phyloP scores from a whole-genome alignment of 148 eudicot genomes.

The Spergularia marina region DNA sequence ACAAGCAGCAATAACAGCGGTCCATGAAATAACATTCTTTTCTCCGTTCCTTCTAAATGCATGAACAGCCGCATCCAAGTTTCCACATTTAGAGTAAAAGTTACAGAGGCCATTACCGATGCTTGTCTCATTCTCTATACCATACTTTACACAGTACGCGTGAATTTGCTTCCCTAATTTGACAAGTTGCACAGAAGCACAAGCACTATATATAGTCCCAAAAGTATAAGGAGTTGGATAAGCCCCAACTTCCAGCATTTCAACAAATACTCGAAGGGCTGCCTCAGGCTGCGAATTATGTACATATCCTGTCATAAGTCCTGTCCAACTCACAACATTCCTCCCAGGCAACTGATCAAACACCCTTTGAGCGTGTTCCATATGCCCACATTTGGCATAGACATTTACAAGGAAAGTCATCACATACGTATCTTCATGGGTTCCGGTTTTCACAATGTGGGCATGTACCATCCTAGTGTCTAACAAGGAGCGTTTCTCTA shows the following conservation, averaged over 20 bases:
- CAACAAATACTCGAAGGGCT: constrained; percentile 44
- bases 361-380: constrained; percentile 54
- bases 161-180: constrained; percentile 58
- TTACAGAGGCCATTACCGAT: constrained; percentile 61
- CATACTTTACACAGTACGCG: constrained; percentile 52
- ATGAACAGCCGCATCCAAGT: constrained; percentile 46
- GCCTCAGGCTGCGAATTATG: constrained; percentile 45
- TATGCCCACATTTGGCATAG: constrained; percentile 56
- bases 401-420: constrained; percentile 66
- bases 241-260: constrained; percentile 55
- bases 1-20: constrained; percentile 58
- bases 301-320: constrained; percentile 66
- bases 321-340: constrained; percentile 75
- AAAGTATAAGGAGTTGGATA: constrained; percentile 57
- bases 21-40: constrained; percentile 78
- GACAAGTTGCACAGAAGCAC: constrained; percentile 39
- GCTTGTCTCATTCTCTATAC: constrained; percentile 47
- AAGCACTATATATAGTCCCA: constrained; percentile 56
- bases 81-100: constrained; percentile 54
- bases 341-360: constrained; percentile 51
- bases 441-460: constrained; percentile 61
- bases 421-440: constrained; percentile 44
- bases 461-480: constrained; percentile 45
- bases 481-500: constrained; percentile 36
- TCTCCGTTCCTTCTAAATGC: constrained; percentile 49